These are phyloP conservation scores for Fraxinus floribunda DNA, from an alignment of 305 asterid genomes.

Conservation along the genomic window DNA sequence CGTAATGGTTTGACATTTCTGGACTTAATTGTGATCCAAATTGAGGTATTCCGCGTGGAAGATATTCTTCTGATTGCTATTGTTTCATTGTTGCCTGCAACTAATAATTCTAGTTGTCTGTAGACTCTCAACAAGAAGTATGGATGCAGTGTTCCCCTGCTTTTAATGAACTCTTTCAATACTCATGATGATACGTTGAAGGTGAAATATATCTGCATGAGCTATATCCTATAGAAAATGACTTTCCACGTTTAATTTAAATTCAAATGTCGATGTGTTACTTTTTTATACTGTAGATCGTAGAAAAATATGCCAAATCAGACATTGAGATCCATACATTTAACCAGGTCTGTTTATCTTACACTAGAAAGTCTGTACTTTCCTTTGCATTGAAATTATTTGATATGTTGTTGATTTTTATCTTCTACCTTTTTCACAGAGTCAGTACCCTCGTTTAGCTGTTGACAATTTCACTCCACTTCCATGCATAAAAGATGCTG, in stretches of 20 bases:
- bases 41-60: conserved; percentile 57
- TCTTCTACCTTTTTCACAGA: conserved; percentile 43
- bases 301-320: conserved; percentile 71
- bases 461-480: conserved; percentile 78
- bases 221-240: background rate
- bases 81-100: conserved; percentile 3
- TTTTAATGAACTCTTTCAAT: conserved; percentile 94
- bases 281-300: conserved; percentile 44
- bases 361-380: background rate
- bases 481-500: conserved; percentile 65
- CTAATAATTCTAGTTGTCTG: conserved; percentile 33
- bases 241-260: background rate
- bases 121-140: conserved; percentile 76
- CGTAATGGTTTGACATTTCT: conserved; percentile 93
- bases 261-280: conserved; percentile 22
- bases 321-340: conserved; percentile 82
- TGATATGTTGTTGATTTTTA: conserved; percentile 5
- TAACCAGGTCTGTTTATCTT: conserved; percentile 62
- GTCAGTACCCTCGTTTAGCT: conserved; percentile 94
- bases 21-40: conserved; percentile 88
- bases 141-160: conserved; percentile 89
- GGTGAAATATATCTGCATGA: conserved; percentile 40
- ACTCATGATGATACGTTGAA: conserved; percentile 90
- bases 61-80: conserved; percentile 3
- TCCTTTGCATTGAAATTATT: background rate